phyloP scores from a whole-genome alignment of 257 asterid species.

The Petunia secreta region DNA sequence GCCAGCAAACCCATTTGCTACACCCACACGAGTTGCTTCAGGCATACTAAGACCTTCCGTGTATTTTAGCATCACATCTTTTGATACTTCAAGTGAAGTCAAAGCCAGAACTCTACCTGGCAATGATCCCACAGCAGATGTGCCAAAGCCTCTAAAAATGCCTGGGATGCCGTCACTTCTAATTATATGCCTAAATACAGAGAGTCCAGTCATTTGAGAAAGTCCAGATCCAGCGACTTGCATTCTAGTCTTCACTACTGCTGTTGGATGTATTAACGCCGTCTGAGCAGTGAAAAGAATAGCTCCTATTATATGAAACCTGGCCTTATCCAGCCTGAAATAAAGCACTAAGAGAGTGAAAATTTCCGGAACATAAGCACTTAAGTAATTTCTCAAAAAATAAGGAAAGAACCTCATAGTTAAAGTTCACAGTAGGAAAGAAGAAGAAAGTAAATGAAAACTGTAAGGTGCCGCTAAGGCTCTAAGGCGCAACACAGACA shows the following conservation, averaged over 20 bases:
- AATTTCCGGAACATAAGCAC: not conserved
- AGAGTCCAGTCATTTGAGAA: constrained; percentile 57
- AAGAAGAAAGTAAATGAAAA: not conserved
- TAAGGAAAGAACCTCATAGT: not conserved
- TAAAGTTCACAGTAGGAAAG: not conserved
- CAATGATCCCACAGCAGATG: constrained; percentile 87
- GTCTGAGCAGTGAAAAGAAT: constrained; percentile 85
- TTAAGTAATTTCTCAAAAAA: not conserved
- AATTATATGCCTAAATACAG: constrained; percentile 65
- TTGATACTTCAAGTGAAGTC: constrained; percentile 85
- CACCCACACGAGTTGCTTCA: constrained; percentile 76
- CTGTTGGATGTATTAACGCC: constrained; percentile 87
- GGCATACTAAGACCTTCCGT: constrained; percentile 64
- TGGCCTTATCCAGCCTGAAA: constrained; percentile 78
- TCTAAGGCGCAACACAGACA: not conserved
- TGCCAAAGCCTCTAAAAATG: constrained; percentile 84
- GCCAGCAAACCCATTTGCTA: constrained; percentile 87
- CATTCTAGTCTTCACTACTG: constrained; percentile 91
- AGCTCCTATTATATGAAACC: constrained; percentile 89
- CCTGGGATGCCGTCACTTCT: constrained; percentile 71
- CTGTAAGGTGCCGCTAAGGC: not conserved
- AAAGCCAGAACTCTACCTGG: constrained; percentile 93
- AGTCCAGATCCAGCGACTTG: constrained; percentile 80
- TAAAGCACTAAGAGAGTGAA: constrained; percentile 22
- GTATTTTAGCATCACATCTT: constrained; percentile 70